Evolutionary conservation across 2,329 filamentous ascomycete genomes (phyloP), one percentile per base, ranked within the genome.

Genomic region (Aspergillus latus): DNA sequence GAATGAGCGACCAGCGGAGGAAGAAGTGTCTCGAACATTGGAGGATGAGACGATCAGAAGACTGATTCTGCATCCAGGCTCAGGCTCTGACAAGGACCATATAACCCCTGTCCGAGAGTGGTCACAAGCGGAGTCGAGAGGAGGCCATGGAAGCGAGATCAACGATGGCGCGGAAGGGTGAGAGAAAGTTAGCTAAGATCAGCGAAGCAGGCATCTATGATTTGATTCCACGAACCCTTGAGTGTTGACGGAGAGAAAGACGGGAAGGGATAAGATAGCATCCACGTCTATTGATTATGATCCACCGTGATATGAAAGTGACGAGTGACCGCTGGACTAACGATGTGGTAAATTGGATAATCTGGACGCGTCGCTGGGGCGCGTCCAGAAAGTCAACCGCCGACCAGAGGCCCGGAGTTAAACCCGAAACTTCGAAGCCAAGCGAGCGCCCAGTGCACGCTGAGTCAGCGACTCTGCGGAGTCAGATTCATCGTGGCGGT

Each of bases 181-280:
- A 34, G 32, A 55, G 40, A 55, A 39, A 44, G 40, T 56, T 40
- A 37, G 40, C 50, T 40, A 26, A n/a, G 52, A 48, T 46, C 53
- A 39, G 46, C 53, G 28, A 51, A 9, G 13, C 37, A 32, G 39
- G 40, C 37, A 43, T 46, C 49, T 37, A 39, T 21, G 21, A 28
- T 28, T 28, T 13, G 36, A n/a, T 26, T n/a, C 28, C 36, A 49
- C 16, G 47, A 43, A 32, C 28, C 29, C 11, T 43, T 21, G 36
- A 39, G 36, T 5, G 15, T 52, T 16, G 40, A 52, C 40, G 30
- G 32, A 30, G 39, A 44, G 26, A 43, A 21, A 28, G 43, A 47
- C 50, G 50, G 50, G 21, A 39, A 4, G 11, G 21, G 29, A 28
- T 28, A 28, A 28, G 36, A 28, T 21, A 26, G n/a, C 28, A 52